Percentiles rank a stretch among this genome's conserved stretches.
Conservation (phyloP, 2,329 filamentous ascomycete species). For the Xylaria sp. region DNA sequence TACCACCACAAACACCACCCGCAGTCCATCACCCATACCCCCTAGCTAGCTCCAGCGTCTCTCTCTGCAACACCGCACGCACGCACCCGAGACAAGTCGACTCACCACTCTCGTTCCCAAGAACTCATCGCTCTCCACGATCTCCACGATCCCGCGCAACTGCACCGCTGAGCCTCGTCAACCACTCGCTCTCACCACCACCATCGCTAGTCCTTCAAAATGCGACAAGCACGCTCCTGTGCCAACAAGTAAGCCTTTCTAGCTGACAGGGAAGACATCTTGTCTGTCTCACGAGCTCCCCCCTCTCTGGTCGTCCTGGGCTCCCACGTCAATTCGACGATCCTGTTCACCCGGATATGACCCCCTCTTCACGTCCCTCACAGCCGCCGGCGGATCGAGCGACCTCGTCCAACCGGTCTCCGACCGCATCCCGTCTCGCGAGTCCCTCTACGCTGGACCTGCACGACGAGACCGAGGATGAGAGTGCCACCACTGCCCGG, state of each 20-base stretch:
- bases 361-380: slow-evolving; percentile 39
- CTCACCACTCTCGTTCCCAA: background rate
- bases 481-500: slow-evolving; percentile 39
- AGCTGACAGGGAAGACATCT: slow-evolving; percentile 15
- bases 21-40: too few species aligned
- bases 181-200: background rate
- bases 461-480: slow-evolving; percentile 44
- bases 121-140: background rate
- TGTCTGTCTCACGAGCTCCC: slow-evolving; percentile 10
- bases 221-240: slow-evolving; percentile 22
- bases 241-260: slow-evolving; percentile 22
- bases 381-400: slow-evolving; percentile 36
- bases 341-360: slow-evolving; percentile 35
- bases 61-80: background rate
- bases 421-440: slow-evolving; percentile 39
- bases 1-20: too few species aligned
- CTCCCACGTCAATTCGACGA: slow-evolving; percentile 5
- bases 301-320: slow-evolving; percentile 11
- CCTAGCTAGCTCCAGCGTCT: background rate
- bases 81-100: background rate
- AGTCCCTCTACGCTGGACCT: slow-evolving; percentile 44
- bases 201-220: slow-evolving; percentile 13
- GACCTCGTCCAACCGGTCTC: slow-evolving; percentile 36
- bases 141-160: too few species aligned
- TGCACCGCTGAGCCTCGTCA: background rate